A percentile compares a stretch with the other conserved stretches of the same genome.
These are phyloP conservation scores for Trichoderma erinaceum DNA, from an alignment of 495 filamentous ascomycete genomes.

Conservation along the genomic window DNA sequence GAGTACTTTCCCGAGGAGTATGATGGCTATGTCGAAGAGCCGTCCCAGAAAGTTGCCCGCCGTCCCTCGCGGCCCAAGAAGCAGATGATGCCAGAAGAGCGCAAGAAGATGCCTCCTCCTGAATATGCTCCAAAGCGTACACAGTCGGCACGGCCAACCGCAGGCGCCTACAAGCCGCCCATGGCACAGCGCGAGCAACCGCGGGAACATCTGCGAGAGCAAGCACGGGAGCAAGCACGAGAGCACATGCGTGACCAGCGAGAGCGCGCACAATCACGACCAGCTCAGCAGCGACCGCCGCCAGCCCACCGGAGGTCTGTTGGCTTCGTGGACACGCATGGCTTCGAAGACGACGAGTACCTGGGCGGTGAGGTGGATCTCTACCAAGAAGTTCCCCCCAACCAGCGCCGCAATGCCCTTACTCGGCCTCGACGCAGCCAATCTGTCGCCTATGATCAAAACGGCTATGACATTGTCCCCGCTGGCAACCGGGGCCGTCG, in stretches of 20 bases:
- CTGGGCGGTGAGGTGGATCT: constrained; percentile 32
- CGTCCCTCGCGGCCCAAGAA: constrained; percentile 36
- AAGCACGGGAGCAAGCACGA: neutral
- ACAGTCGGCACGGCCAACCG: constrained; percentile 32
- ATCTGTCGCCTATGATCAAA: constrained; percentile 22
- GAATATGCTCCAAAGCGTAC: constrained; percentile 8
- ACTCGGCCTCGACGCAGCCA: constrained; percentile 21
- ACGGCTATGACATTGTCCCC: constrained; percentile 25
- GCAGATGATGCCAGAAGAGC: constrained; percentile 31
- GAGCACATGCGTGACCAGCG: neutral
- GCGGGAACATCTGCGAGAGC: neutral
- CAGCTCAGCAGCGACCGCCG: constrained; percentile 19
- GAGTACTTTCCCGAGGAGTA: neutral
- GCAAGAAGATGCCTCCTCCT: constrained; percentile 35
- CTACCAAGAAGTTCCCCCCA: constrained; percentile 31
- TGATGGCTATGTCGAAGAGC: constrained; percentile 23
- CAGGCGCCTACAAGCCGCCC: constrained; percentile 16
- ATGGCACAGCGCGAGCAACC: constrained; percentile 28
- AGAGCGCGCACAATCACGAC: constrained; percentile 3
- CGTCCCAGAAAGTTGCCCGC: constrained; percentile 27
- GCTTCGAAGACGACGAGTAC: neutral
- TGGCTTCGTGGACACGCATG: constrained; percentile 18
- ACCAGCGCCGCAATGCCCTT: constrained; percentile 9
- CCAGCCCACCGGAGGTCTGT: constrained; percentile 27
- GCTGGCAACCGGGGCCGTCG: constrained; percentile 24